A percentile compares a stretch with the other conserved stretches of the same genome.
These are phyloP conservation scores for Lycium ferocissimum DNA, from an alignment of 257 asterid species.

Conservation along the genomic window DNA sequence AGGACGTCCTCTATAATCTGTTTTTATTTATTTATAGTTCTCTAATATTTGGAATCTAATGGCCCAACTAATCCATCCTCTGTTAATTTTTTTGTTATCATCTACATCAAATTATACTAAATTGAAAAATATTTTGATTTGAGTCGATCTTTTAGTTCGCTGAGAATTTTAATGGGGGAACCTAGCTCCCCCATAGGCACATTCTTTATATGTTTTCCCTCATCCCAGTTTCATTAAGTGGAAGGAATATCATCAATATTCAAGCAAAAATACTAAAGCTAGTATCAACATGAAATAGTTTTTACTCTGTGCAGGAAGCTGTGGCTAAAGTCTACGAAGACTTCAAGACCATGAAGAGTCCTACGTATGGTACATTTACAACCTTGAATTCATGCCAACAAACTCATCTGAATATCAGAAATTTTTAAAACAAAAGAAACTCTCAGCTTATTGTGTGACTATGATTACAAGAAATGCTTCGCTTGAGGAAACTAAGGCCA, in stretches of 20 bases:
- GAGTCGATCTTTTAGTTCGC: not conserved
- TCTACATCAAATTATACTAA: not conserved
- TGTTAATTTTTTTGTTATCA: not conserved
- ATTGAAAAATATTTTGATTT: not conserved
- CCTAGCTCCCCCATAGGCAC: not conserved
- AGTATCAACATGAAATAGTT: not conserved
- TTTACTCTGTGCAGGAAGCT: not conserved
- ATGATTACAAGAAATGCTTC: no score
- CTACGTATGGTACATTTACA: not conserved
- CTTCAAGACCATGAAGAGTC: not conserved
- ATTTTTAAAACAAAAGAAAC: not conserved
- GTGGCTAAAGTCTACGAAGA: not conserved
- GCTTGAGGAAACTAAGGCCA: no score
- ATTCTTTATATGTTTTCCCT: not conserved
- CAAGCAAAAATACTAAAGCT: not conserved
- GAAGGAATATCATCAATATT: not conserved
- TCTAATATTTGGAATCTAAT: not conserved
- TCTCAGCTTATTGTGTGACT: not conserved
- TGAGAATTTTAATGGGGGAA: not conserved
- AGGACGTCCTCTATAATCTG: not conserved
- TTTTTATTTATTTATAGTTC: not conserved
- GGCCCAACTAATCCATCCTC: not conserved
- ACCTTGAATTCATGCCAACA: constrained; percentile 5
- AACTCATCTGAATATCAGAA: not conserved
- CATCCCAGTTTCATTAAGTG: not conserved